phyloP scores from a whole-genome alignment of 768 basidiomycete species.

The Boletus rubroflammeus region DNA sequence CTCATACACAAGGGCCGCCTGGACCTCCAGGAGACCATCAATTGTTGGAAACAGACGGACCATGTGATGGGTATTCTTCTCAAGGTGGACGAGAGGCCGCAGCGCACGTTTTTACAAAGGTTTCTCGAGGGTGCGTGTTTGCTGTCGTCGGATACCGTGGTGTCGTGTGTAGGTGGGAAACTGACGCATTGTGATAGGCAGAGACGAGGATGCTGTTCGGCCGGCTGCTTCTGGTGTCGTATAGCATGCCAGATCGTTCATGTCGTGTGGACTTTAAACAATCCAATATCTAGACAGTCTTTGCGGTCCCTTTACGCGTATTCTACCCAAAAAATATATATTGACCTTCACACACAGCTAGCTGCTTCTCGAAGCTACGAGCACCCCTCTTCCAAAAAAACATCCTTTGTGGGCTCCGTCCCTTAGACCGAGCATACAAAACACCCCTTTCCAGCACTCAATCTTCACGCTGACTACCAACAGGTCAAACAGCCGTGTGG shows the following conservation, averaged over 20 bases:
- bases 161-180: not conserved
- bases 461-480: not conserved
- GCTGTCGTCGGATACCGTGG: not conserved
- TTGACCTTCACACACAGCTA: not conserved
- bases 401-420: not conserved
- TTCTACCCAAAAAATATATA: not conserved
- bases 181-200: slow-evolving; percentile 41
- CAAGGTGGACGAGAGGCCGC: slow-evolving; percentile 42
- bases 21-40: slow-evolving; percentile 94
- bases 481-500: not conserved
- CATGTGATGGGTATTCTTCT: slow-evolving; percentile 74
- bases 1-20: slow-evolving; percentile 78
- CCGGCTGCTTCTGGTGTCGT: slow-evolving; percentile 58
- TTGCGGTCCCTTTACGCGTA: not conserved
- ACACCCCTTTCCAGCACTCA: not conserved
- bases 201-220: slow-evolving; percentile 68
- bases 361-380: not conserved
- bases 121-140: slow-evolving; percentile 71
- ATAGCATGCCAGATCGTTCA: slow-evolving; percentile 6
- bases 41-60: slow-evolving; percentile 87
- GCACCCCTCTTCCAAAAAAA: not conserved
- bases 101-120: slow-evolving; percentile 71
- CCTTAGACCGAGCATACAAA: not conserved
- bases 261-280: slow-evolving; percentile 5
- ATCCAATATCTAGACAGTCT: slow-evolving; percentile 1